A percentile compares a stretch with the other conserved stretches of the same genome.
Evolutionary conservation across 305 asterid genomes (phyloP).

Genomic region (Fraxinus latifolia): DNA sequence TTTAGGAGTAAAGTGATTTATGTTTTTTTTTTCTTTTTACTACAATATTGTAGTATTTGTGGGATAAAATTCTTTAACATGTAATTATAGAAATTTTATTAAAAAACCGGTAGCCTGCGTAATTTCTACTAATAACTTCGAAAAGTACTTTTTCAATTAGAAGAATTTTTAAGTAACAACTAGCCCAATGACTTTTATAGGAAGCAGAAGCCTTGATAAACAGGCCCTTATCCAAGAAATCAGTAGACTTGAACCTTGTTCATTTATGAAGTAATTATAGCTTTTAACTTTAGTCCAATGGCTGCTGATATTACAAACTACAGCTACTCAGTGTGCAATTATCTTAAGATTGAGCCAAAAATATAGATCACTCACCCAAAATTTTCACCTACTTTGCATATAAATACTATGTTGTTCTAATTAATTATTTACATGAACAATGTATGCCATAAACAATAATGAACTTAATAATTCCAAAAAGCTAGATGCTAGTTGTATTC

Average conservation of each 20-base stretch:
- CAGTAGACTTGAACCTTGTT: background rate
- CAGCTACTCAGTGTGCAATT: background rate
- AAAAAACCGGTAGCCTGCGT: too few relatives aligned
- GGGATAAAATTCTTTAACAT: too few relatives aligned
- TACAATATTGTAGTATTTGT: too few relatives aligned
- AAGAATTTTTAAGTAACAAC: background rate
- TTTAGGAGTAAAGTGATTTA: too few relatives aligned
- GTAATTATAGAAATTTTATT: too few relatives aligned
- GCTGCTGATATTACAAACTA: background rate
- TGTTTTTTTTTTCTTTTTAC: too few relatives aligned
- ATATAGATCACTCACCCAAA: background rate
- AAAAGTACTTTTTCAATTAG: background rate
- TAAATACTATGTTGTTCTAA: background rate
- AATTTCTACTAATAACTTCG: too few relatives aligned
- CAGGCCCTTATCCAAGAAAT: background rate
- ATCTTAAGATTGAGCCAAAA: background rate
- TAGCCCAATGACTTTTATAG: background rate
- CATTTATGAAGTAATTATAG: background rate
- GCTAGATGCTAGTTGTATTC: conserved; percentile 21
- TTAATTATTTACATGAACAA: background rate
- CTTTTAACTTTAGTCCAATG: background rate
- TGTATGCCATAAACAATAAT: background rate
- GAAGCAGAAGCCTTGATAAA: background rate
- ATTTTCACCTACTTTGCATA: background rate
- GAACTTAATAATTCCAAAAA: background rate